Base-by-base conservation (phyloP, 2,329 filamentous ascomycete species). In the Scedosporium minutisporum region DNA sequence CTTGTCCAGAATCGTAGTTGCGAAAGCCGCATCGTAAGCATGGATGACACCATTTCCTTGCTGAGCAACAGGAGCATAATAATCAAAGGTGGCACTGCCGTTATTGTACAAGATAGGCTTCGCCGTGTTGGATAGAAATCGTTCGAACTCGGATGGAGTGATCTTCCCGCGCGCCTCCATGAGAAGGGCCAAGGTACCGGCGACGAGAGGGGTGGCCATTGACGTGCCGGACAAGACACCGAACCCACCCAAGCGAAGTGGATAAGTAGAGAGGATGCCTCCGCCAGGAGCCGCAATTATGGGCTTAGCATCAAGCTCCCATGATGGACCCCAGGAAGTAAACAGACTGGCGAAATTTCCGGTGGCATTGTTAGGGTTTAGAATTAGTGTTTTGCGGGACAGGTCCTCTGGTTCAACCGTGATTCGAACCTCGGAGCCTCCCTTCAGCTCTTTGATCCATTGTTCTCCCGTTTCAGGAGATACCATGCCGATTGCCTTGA, bases 251-350 rank as follows among this genome's bases (percentile, higher is more conserved):
- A 74, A 68, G 3, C 71, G 71, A 3, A 69, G 64, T 0, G 81
- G 83, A 65, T 76, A 87, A 0, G 83, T 86, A 9, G 83, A 85
- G 27, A 87, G 71, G 57, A 87, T 85, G 60, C 77, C 76, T 58
- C 82, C 82, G 42, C 84, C 83, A 2, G 82, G 80, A 1, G 81
- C 75, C n/a, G 78, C 79, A 51, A 85, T 71, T 66, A 85, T 78
- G 0, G 83, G 83, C 70, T 84, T 84, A 58, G 82, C 71, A 57
- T 81, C 78, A 65, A 83, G 74, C 67, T 87, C 83, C 70, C 78
- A 86, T 2, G 80, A 84, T 2, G 85, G 85, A 6, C 84, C 84
- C 84, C 84, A 87, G 5, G 78, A 81, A 51, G 80, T 83, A 69
- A 75, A 86, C 4, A 71, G 71, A 67, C 79, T 84, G 41, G 81